Evolutionary conservation across 441 rosid genomes (phyloP).

Genomic region (Populus hybrid): DNA sequence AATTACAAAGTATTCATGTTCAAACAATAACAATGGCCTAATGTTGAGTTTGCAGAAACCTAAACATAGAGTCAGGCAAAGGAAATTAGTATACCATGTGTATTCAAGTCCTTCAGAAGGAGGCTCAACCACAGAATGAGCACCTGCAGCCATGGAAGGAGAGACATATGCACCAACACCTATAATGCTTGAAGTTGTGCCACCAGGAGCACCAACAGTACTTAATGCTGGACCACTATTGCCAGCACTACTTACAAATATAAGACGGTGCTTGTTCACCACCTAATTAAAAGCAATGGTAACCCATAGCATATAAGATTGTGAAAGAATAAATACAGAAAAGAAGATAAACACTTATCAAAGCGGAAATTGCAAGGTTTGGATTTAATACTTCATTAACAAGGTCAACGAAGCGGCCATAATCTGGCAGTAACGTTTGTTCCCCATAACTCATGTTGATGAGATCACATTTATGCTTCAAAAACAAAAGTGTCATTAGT

Average conservation of each 20-base stretch:
- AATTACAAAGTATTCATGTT: slow-evolving; percentile 15
- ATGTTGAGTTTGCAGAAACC: not conserved
- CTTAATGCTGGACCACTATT: slow-evolving; percentile 98
- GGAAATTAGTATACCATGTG: slow-evolving; percentile 62
- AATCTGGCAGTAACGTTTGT: slow-evolving; percentile 79
- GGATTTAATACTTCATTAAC: slow-evolving; percentile 72
- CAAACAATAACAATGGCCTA: slow-evolving; percentile 9
- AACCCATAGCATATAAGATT: not conserved
- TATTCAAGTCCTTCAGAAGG: slow-evolving; percentile 93
- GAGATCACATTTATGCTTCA: slow-evolving; percentile 96
- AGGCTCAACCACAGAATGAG: slow-evolving; percentile 92
- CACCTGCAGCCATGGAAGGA: slow-evolving; percentile 98
- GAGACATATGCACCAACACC: slow-evolving; percentile 99
- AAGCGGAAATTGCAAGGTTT: slow-evolving; percentile 21
- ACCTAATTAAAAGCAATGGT: slow-evolving; percentile 42
- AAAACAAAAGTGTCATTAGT: slow-evolving; percentile 2
- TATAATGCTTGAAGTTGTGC: slow-evolving; percentile 91
- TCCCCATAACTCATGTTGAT: slow-evolving; percentile 99
- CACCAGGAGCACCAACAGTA: slow-evolving; percentile 99
- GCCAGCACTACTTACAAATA: slow-evolving; percentile 99
- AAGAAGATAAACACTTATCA: slow-evolving; percentile 4
- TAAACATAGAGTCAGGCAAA: slow-evolving; percentile 14
- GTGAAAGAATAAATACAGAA: slow-evolving; percentile 1
- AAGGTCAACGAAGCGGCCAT: slow-evolving; percentile 97
- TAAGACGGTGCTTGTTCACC: slow-evolving; percentile 80